These are phyloP conservation scores for Amanita subjunquillea DNA, from an alignment of 768 basidiomycete genomes.

Conservation along the genomic window DNA sequence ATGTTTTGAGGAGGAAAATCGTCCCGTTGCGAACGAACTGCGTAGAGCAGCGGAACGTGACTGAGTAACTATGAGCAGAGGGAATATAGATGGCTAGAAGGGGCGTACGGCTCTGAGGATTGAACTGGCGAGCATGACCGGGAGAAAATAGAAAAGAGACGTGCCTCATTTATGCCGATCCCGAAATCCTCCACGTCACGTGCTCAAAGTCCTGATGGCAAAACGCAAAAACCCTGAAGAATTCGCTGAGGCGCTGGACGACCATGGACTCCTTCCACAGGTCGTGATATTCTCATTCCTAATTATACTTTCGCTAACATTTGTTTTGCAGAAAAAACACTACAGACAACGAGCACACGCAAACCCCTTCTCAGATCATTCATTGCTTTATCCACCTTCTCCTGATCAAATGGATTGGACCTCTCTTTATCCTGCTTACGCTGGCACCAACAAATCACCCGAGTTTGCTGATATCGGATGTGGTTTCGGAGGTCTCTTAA, in stretches of 20 bases:
- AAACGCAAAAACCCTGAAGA: slow-evolving; percentile 22
- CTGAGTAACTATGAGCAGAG: slow-evolving; percentile 18
- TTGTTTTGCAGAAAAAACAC: slow-evolving; percentile 55
- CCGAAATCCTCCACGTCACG: slow-evolving; percentile 4
- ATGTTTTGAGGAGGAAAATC: slow-evolving; percentile 59
- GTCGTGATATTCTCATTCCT: slow-evolving; percentile 16
- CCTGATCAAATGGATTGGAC: slow-evolving; percentile 77
- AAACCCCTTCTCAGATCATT: slow-evolving; percentile 83
- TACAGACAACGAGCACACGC: slow-evolving; percentile 80
- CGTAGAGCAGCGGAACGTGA: slow-evolving; percentile 40
- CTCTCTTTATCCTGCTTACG: slow-evolving; percentile 69
- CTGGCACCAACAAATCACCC: slow-evolving; percentile 49
- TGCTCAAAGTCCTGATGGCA: slow-evolving; percentile 13
- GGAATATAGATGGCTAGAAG: neutral
- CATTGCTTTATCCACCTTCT: slow-evolving; percentile 75
- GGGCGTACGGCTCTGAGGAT: slow-evolving; percentile 28
- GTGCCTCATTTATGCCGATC: slow-evolving; percentile 4
- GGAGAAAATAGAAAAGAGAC: slow-evolving; percentile 12
- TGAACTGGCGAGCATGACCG: slow-evolving; percentile 27
- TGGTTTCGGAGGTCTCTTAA: slow-evolving; percentile 92
- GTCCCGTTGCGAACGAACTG: slow-evolving; percentile 33
- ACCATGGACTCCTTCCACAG: slow-evolving; percentile 34
- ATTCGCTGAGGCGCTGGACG: slow-evolving; percentile 5
- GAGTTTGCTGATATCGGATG: slow-evolving; percentile 98
- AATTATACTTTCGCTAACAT: neutral